Conservation (phyloP, 2,329 filamentous ascomycete genomes). For the Penicillium sp. region DNA sequence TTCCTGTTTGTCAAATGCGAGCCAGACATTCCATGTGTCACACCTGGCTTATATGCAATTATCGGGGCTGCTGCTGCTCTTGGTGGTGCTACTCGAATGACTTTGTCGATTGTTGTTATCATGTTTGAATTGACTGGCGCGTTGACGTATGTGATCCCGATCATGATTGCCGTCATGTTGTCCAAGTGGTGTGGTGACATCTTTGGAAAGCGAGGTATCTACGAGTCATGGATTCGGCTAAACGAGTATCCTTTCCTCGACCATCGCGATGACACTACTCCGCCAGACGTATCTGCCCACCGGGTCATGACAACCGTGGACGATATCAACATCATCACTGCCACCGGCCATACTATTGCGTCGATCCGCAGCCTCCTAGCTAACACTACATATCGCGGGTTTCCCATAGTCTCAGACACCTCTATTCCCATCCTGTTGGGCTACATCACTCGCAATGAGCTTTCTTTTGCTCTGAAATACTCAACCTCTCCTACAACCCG, state of each 20-base stretch:
- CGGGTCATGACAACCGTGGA: slow-evolving; percentile 92
- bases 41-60: slow-evolving; percentile 93
- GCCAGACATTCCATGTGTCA: slow-evolving; percentile 83
- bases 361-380: slow-evolving; percentile 70
- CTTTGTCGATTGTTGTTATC: slow-evolving; percentile 96
- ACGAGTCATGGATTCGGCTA: slow-evolving; percentile 96
- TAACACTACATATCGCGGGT: slow-evolving; percentile 79
- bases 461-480: slow-evolving; percentile 73
- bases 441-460: slow-evolving; percentile 90
- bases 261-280: slow-evolving; percentile 73
- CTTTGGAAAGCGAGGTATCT: slow-evolving; percentile 88
- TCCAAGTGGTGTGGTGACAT: slow-evolving; percentile 98
- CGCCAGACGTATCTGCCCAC: slow-evolving; percentile 81
- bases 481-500: slow-evolving; percentile 50
- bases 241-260: slow-evolving; percentile 95
- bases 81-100: slow-evolving; percentile 91
- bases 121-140: slow-evolving; percentile 99
- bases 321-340: slow-evolving; percentile 83
- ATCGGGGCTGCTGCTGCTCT: slow-evolving; percentile 94
- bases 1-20: slow-evolving; percentile 78
- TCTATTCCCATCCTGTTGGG: slow-evolving; percentile 78
- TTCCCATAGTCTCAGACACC: slow-evolving; percentile 80
- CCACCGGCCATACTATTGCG: slow-evolving; percentile 82
- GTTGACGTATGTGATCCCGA: slow-evolving; percentile 91
- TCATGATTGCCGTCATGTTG: slow-evolving; percentile 98